Conservation (phyloP, 306 rosid genomes). For the Aeschynomene evenia region DNA sequence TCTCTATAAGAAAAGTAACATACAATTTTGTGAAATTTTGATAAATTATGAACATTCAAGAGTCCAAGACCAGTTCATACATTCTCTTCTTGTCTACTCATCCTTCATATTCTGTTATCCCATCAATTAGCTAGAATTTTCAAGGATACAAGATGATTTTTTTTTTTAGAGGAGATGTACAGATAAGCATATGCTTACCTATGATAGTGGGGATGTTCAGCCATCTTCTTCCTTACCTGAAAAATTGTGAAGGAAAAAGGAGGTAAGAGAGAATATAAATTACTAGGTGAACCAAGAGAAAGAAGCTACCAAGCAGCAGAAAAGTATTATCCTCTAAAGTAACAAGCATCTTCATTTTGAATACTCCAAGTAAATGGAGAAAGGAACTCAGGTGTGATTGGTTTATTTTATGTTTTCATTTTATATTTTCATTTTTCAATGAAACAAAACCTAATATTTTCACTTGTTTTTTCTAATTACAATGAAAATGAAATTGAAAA, state of each 20-base stretch:
- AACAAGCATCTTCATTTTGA: background rate
- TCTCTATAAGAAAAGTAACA: slow-evolving; percentile 2
- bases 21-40: slow-evolving; percentile 3
- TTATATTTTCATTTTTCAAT: no score
- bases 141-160: background rate
- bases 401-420: no score
- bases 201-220: slow-evolving; percentile 60
- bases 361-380: background rate
- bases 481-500: no score
- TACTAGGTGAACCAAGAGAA: background rate
- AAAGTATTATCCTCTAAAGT: background rate
- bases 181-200: slow-evolving; percentile 48
- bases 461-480: no score
- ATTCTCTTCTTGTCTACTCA: background rate
- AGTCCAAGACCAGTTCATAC: background rate
- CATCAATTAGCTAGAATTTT: background rate
- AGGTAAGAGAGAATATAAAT: slow-evolving; percentile 6
- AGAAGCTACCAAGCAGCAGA: background rate
- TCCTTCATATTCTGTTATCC: background rate
- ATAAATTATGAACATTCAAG: background rate
- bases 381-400: slow-evolving; percentile 1
- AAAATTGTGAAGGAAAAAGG: slow-evolving; percentile 24
- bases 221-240: slow-evolving; percentile 83
- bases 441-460: no score
- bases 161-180: background rate